phyloP scores from a whole-genome alignment of 805 yeast genomes.

The Wickerhamiella azyma region DNA sequence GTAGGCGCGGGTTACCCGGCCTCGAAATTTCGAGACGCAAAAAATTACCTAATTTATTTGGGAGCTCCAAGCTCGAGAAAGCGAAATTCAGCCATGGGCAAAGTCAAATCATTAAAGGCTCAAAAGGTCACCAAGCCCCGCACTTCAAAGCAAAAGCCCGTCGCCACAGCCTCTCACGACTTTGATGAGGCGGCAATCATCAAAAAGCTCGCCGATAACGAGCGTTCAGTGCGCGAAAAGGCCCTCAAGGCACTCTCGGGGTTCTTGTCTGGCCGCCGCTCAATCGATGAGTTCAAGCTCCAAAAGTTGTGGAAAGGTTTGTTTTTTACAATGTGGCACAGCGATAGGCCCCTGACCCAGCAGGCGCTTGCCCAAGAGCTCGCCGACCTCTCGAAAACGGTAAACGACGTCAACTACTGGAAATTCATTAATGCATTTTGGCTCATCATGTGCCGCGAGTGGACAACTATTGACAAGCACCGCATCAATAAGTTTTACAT shows the following conservation, averaged over 20 bases:
- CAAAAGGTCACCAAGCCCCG: background rate
- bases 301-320: slow-evolving; percentile 95
- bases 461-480: slow-evolving; percentile 70
- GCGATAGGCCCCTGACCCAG: slow-evolving; percentile 88
- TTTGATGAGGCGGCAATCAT: slow-evolving; percentile 9
- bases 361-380: slow-evolving; percentile 65
- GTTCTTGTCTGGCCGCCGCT: slow-evolving; percentile 36
- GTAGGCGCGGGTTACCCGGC: slow-evolving; percentile 7
- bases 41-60: background rate
- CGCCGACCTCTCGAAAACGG: slow-evolving; percentile 35
- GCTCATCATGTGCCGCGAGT: slow-evolving; percentile 62
- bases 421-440: slow-evolving; percentile 64
- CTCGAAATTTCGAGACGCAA: slow-evolving; percentile 7
- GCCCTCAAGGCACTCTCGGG: slow-evolving; percentile 54
- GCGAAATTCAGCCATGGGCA: background rate
- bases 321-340: slow-evolving; percentile 90
- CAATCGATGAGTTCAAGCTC: slow-evolving; percentile 37
- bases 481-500: slow-evolving; percentile 79
- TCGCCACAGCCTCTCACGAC: background rate
- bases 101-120: slow-evolving; percentile 2
- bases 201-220: slow-evolving; percentile 16
- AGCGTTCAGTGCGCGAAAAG: slow-evolving; percentile 52
- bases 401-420: slow-evolving; percentile 31
- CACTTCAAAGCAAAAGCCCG: background rate
- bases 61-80: background rate